Percentiles rank a stretch among this genome's conserved stretches.
These are phyloP conservation scores for Phytophthora tentaculata DNA, from an alignment of 352 stramenopile species.

Conservation along the genomic window DNA sequence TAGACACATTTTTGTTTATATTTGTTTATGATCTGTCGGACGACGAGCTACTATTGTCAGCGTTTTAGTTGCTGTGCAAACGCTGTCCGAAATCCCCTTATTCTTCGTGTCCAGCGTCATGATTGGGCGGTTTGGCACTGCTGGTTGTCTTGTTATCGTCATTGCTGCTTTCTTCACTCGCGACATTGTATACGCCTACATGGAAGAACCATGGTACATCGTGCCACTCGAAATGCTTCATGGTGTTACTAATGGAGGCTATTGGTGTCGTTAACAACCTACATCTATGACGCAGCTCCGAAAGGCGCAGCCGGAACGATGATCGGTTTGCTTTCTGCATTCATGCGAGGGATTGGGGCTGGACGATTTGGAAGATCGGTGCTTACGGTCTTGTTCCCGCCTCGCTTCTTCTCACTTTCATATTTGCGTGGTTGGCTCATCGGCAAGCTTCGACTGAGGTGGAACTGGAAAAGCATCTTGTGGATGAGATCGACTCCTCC, in stretches of 20 bases:
- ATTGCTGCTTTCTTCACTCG: slow-evolving; percentile 51
- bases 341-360: slow-evolving; percentile 56
- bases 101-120: slow-evolving; percentile 66
- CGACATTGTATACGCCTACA: slow-evolving; percentile 59
- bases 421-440: neutral
- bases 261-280: slow-evolving; percentile 11
- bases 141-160: slow-evolving; percentile 52
- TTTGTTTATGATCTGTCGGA: neutral
- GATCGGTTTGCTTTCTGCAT: slow-evolving; percentile 61
- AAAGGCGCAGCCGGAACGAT: slow-evolving; percentile 48
- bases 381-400: neutral
- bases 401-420: neutral
- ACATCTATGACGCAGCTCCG: slow-evolving; percentile 11
- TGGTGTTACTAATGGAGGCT: slow-evolving; percentile 57
- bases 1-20: neutral
- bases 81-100: slow-evolving; percentile 57
- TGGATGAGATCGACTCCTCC: neutral
- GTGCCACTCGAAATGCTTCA: slow-evolving; percentile 69
- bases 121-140: slow-evolving; percentile 47
- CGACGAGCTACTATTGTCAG: neutral
- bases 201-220: slow-evolving; percentile 58
- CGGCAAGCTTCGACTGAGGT: neutral
- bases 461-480: neutral
- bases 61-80: slow-evolving; percentile 31
- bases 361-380: neutral